phyloP scores from a whole-genome alignment of 345 rosid genomes.

The Eutrema japonicum region DNA sequence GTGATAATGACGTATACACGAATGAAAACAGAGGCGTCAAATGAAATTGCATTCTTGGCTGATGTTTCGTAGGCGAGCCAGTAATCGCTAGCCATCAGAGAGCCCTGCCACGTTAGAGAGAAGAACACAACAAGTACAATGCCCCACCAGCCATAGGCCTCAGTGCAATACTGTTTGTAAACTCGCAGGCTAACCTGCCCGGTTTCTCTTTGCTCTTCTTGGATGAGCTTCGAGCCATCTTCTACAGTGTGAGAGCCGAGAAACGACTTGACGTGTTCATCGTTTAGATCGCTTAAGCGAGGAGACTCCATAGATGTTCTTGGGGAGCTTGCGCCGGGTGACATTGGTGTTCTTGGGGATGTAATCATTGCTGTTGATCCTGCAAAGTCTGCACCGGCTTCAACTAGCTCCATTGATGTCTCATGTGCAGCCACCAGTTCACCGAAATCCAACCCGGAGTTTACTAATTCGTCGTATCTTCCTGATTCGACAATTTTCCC shows the following conservation, averaged over 20 bases:
- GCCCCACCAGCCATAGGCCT: conserved; percentile 97
- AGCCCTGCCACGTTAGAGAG: conserved; percentile 76
- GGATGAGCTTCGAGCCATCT: conserved; percentile 72
- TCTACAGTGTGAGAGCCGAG: conserved; percentile 50
- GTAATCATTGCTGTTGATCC: conserved; percentile 10
- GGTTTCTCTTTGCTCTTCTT: conserved; percentile 87
- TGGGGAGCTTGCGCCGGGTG: conserved; percentile 47
- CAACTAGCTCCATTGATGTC: conserved; percentile 84
- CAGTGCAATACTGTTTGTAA: conserved; percentile 77
- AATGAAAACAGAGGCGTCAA: conserved; percentile 64
- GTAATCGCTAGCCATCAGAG: conserved; percentile 86
- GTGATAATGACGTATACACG: conserved; percentile 65
- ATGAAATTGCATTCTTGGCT: conserved; percentile 51
- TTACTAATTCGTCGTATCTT: conserved; percentile 62
- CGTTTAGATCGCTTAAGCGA: conserved; percentile 51
- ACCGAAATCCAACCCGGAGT: conserved; percentile 69
- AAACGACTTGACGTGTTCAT: conserved; percentile 50
- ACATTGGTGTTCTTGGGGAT: conserved; percentile 34
- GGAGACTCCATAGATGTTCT: conserved; percentile 45
- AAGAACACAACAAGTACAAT: conserved; percentile 54
- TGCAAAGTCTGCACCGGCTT: conserved; percentile 50
- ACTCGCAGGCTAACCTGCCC: conserved; percentile 76
- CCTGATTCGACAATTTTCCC: conserved; percentile 90
- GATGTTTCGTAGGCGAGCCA: conserved; percentile 95
- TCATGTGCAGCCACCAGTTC: conserved; percentile 89